Evolutionary conservation across 345 rosid genomes (phyloP).

Genomic region (Cardamine resedifolia): DNA sequence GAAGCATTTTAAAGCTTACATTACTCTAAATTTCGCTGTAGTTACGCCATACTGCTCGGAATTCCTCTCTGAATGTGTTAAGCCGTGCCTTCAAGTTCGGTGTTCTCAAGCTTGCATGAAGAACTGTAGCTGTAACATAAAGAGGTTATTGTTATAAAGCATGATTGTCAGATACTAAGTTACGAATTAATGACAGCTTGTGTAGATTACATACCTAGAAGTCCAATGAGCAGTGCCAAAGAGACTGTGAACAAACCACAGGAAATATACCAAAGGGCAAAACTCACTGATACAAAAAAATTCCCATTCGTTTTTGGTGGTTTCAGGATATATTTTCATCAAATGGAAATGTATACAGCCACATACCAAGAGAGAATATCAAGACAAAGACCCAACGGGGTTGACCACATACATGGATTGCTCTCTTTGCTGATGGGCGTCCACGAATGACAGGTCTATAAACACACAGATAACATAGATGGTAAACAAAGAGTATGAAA

Average conservation of each 20-base stretch:
- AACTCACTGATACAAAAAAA: constrained; percentile 49
- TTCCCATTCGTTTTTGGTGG: background rate
- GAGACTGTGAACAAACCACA: constrained; percentile 78
- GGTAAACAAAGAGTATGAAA: constrained; percentile 4
- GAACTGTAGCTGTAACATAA: constrained; percentile 58
- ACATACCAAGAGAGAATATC: constrained; percentile 64
- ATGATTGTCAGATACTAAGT: constrained; percentile 15
- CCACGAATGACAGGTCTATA: constrained; percentile 92
- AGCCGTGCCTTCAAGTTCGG: constrained; percentile 96
- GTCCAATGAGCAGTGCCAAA: constrained; percentile 81
- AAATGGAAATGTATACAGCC: background rate
- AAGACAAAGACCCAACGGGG: constrained; percentile 95
- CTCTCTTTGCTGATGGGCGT: constrained; percentile 84
- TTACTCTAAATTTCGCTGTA: constrained; percentile 80
- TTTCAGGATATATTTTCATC: background rate
- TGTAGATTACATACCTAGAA: constrained; percentile 57
- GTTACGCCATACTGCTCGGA: constrained; percentile 97
- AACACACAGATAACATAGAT: constrained; percentile 19
- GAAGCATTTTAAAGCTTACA: constrained; percentile 32
- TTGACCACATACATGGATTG: constrained; percentile 75
- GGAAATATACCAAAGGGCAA: constrained; percentile 78
- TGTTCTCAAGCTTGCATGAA: constrained; percentile 94
- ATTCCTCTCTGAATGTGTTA: constrained; percentile 94
- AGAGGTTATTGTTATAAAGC: background rate
- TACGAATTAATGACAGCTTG: background rate